phyloP scores from a whole-genome alignment of 1,284 basidiomycete genomes.

The Irpex lacteus region DNA sequence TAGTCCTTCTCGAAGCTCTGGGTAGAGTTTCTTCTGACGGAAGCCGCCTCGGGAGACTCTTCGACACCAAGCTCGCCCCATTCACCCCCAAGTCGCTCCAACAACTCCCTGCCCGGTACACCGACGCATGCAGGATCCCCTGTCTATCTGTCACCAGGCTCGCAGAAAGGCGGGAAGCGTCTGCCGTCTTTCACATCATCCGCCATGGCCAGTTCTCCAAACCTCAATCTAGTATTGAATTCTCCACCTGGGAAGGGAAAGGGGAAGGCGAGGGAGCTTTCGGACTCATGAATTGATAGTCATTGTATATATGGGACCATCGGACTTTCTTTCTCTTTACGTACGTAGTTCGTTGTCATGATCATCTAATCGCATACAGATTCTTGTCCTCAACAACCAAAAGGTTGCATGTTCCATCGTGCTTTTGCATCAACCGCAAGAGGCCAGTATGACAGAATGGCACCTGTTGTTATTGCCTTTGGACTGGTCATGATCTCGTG shows the following conservation, averaged over 20 bases:
- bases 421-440: too few relatives aligned
- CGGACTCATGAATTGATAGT: conserved; percentile 12
- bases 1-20: conserved; percentile 93
- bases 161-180: conserved; percentile 38
- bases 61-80: conserved; percentile 29
- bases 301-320: not conserved
- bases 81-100: conserved; percentile 29
- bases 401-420: too few relatives aligned
- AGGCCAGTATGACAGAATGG: too few relatives aligned
- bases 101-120: conserved; percentile 47
- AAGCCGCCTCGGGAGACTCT: conserved; percentile 64
- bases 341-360: not conserved
- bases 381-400: too few relatives aligned
- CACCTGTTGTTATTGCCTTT: too few relatives aligned
- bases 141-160: conserved; percentile 30
- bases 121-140: conserved; percentile 37
- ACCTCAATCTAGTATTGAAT: conserved; percentile 42
- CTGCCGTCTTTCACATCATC: conserved; percentile 44
- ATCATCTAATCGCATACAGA: not conserved
- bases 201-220: conserved; percentile 52
- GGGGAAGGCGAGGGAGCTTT: conserved; percentile 17
- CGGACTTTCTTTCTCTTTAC: not conserved
- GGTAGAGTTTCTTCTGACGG: conserved; percentile 94
- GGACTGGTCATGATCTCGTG: too few relatives aligned
- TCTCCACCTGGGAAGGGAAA: conserved; percentile 38